These are phyloP conservation scores for Sambucus nigra DNA, from an alignment of 129 eudicot species.

Conservation along the genomic window DNA sequence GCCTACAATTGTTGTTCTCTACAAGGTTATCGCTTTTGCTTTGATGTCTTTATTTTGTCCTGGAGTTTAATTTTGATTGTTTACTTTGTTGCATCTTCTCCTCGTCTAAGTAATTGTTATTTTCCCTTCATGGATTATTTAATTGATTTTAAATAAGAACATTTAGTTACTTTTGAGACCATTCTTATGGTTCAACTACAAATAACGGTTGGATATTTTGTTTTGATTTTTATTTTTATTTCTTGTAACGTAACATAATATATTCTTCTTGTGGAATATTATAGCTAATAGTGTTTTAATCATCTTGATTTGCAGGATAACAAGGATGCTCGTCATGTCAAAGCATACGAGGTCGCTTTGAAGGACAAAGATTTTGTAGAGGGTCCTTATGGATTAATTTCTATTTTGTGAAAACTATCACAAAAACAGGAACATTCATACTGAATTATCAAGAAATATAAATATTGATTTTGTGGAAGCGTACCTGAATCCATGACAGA, in stretches of 20 bases:
- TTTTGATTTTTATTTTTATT: background rate
- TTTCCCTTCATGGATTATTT: too few relatives aligned
- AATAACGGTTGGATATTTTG: too few relatives aligned
- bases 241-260: background rate
- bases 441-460: too few relatives aligned
- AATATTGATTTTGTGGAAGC: too few relatives aligned
- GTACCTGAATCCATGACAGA: too few relatives aligned
- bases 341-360: slow-evolving; percentile 83
- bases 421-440: too few relatives aligned
- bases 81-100: background rate
- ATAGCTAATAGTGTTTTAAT: background rate
- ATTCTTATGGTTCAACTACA: too few relatives aligned
- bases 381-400: too few relatives aligned
- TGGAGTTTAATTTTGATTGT: background rate
- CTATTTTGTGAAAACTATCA: too few relatives aligned
- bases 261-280: background rate
- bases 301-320: slow-evolving; percentile 56
- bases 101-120: too few relatives aligned
- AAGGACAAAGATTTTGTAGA: slow-evolving; percentile 94
- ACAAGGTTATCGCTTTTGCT: slow-evolving; percentile 60
- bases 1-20: slow-evolving; percentile 96
- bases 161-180: too few relatives aligned
- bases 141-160: too few relatives aligned
- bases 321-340: slow-evolving; percentile 94
- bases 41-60: background rate